Evolutionary conservation across 2,329 filamentous ascomycete genomes (phyloP), one percentile per base, ranked within the genome.

Genomic region (Calonectria fujianensis): DNA sequence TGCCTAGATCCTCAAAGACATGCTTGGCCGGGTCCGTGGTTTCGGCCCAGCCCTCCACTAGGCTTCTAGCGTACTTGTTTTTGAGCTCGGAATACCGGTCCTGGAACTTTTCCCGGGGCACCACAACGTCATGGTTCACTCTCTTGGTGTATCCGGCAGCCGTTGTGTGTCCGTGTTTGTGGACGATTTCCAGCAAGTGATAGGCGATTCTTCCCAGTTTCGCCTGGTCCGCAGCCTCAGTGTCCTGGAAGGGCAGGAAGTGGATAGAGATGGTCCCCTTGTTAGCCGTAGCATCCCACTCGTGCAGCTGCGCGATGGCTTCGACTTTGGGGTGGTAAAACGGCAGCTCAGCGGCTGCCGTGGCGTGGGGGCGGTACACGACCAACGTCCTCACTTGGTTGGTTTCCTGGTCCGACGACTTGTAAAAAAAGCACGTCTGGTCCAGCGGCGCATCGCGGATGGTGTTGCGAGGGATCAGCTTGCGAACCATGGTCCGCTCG

Each of bases 1-100:
- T 98, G 5, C 92, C 91, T 27, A 99, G 86, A 82, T 98, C 96
- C 83, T 99, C 97, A 84, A 98, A 98, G 3, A 98, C 95, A 82
- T 98, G 96, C 84, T 98, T 99, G 20, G 88, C 88, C 0, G 96
- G 95, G 82, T 98, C 96, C 0, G 96, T 98, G 67, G 90, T 90
- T 86, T 98, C 97, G 18, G 92, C 93, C 97, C 96, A 99, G 1
- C 85, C 87, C n/a, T 91, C 85, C 18, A 96, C 93, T 16, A 99
- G 86, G 1, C 85, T 81, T 27, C 91, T 90, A 0, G 95, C 95
- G 82, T 98, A 96, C 79, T 91, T 94, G 69, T 91, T 87, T 85
- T 98, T 98, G 9, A 99, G 89, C 24, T 89, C 88, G 0, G 93
- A 89, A 83, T 98, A 98, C 0, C 93, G 96, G 80, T 96, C 92